phyloP scores from a whole-genome alignment of 768 basidiomycete genomes.

The Tylopilus felleus region DNA sequence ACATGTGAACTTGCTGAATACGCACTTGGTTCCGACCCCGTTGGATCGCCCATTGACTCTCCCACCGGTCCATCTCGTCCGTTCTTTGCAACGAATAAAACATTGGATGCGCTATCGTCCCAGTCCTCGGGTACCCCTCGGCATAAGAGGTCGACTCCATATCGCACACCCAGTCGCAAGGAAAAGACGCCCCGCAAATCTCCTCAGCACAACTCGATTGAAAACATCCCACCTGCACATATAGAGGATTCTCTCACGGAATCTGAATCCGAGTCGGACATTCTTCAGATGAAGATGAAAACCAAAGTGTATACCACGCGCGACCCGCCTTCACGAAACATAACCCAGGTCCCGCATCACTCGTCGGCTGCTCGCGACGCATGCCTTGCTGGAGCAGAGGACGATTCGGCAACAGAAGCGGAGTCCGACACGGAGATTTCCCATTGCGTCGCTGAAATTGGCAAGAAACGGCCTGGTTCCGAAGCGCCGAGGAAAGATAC shows the following conservation, averaged over 20 bases:
- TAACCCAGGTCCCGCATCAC: neutral
- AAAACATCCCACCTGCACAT: conserved; percentile 1
- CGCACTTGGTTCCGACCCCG: conserved; percentile 1
- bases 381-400: conserved; percentile 3
- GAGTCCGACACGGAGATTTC: conserved; percentile 31
- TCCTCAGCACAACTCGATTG: conserved; percentile 2
- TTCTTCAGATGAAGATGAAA: conserved; percentile 9
- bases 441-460: conserved; percentile 18
- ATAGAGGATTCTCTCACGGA: conserved; percentile 32
- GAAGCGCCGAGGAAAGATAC: conserved; percentile 1
- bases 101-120: neutral
- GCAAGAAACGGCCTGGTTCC: conserved; percentile 7
- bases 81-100: conserved; percentile 1
- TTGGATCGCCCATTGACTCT: conserved; percentile 2
- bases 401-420: conserved; percentile 32
- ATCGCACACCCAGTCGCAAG: conserved; percentile 4
- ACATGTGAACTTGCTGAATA: neutral
- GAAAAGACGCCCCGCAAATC: neutral
- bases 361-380: neutral
- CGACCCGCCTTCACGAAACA: neutral
- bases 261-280: conserved; percentile 26
- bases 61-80: neutral
- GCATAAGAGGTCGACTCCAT: neutral
- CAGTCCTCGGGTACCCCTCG: neutral
- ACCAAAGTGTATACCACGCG: neutral